These are phyloP conservation scores for Margaritispora aquatica DNA, from an alignment of 495 filamentous ascomycete genomes.

Conservation along the genomic window DNA sequence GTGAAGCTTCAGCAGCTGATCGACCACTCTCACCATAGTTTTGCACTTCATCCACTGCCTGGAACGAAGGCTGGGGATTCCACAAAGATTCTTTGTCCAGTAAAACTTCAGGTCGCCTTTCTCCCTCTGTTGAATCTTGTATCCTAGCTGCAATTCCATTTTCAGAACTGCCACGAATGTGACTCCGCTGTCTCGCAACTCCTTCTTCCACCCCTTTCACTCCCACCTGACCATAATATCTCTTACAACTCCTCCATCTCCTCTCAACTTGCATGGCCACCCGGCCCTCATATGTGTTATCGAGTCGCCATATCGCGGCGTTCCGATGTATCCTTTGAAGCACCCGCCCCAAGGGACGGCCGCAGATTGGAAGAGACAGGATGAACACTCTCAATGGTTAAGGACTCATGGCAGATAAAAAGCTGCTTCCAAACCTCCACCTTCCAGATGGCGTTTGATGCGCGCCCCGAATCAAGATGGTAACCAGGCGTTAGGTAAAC, in stretches of 20 bases:
- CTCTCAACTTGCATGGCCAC: slow-evolving; percentile 32
- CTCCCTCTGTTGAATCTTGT: too few species aligned
- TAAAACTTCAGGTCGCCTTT: too few species aligned
- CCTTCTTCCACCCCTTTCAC: not conserved
- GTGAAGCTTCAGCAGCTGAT: too few species aligned
- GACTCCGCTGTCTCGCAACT: not conserved
- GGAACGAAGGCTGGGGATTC: too few species aligned
- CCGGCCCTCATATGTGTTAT: slow-evolving; percentile 44
- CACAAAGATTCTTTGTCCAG: too few species aligned
- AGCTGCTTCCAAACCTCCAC: not conserved
- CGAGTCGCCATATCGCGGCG: slow-evolving; percentile 35
- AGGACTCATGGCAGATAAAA: slow-evolving; percentile 18
- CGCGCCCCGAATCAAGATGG: not conserved
- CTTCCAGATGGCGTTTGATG: not conserved
- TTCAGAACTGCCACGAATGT: not conserved
- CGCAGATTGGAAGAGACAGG: slow-evolving; percentile 22
- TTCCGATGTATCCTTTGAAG: slow-evolving; percentile 44
- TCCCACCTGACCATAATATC: not conserved
- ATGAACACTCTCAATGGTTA: slow-evolving; percentile 19
- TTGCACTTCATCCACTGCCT: too few species aligned
- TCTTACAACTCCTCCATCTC: not conserved
- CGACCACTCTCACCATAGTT: too few species aligned
- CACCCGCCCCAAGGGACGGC: slow-evolving; percentile 42
- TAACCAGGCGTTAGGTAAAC: slow-evolving; percentile 6
- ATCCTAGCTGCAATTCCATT: too few species aligned